Evolutionary conservation across 495 filamentous ascomycete genomes (phyloP).

Genomic region (Hypoxylon cercidicola): DNA sequence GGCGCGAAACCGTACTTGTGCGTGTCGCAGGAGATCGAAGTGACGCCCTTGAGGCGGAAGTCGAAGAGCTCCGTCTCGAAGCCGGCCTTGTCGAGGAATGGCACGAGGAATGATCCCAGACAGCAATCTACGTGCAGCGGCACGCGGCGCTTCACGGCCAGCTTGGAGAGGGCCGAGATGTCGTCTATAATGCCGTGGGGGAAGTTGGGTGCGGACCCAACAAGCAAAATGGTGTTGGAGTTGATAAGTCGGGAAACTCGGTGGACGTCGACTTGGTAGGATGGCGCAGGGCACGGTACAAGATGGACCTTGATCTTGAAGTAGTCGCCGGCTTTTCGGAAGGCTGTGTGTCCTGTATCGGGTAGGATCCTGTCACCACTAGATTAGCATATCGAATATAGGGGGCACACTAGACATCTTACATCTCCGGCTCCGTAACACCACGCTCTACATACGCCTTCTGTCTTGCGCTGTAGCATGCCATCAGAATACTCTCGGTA

Average conservation of each 20-base stretch:
- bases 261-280: conserved; percentile 82
- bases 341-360: conserved; percentile 92
- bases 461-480: conserved; percentile 85
- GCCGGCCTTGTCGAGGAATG: conserved; percentile 89
- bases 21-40: conserved; percentile 93
- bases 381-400: conserved; percentile 6
- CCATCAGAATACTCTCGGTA: conserved; percentile 97
- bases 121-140: conserved; percentile 98
- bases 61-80: conserved; percentile 90
- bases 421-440: conserved; percentile 96
- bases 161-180: conserved; percentile 83
- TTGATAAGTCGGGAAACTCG: conserved; percentile 88
- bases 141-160: conserved; percentile 79
- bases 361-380: conserved; percentile 78
- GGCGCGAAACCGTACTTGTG: conserved; percentile 99
- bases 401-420: conserved; percentile 41
- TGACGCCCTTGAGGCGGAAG: conserved; percentile 93
- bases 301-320: conserved; percentile 94
- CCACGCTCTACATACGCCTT: conserved; percentile 87
- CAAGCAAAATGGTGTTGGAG: conserved; percentile 94
- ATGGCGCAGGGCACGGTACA: conserved; percentile 86
- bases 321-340: conserved; percentile 93
- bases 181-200: conserved; percentile 98
- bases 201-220: conserved; percentile 96
- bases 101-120: conserved; percentile 92